A percentile compares a stretch with the other conserved stretches of the same genome.
Conservation (phyloP, 2,329 filamentous ascomycete species). For the Scedosporium boydii region DNA sequence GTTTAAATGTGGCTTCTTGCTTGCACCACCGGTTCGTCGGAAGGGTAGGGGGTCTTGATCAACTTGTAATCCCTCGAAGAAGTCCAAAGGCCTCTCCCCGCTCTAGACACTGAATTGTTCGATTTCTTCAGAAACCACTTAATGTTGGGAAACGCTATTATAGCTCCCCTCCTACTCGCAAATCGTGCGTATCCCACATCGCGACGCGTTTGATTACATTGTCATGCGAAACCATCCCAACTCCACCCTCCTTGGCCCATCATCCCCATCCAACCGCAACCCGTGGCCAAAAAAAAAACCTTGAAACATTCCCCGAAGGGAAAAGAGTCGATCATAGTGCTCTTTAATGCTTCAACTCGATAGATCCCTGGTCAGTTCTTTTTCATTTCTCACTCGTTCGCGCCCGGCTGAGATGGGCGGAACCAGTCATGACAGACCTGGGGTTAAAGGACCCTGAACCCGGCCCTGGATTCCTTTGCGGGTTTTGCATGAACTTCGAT, state of each 20-base stretch:
- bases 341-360: neutral
- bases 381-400: too few species aligned
- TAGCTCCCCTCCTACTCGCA: neutral
- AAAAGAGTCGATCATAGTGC: neutral
- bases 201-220: conserved; percentile 5
- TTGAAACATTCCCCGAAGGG: neutral
- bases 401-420: neutral
- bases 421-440: neutral
- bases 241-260: neutral
- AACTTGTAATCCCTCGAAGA: too few species aligned
- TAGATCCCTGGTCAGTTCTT: neutral
- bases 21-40: neutral
- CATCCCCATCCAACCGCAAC: neutral
- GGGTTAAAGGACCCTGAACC: neutral
- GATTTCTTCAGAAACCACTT: neutral
- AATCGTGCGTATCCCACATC: neutral
- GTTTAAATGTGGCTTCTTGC: neutral
- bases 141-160: neutral
- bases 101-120: too few species aligned
- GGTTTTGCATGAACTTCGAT: neutral
- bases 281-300: neutral
- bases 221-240: conserved; percentile 1
- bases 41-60: neutral
- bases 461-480: neutral
- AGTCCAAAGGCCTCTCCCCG: too few species aligned